These are phyloP conservation scores for Apiotrichum gamsii DNA, from an alignment of 1,284 basidiomycete genomes.

Conservation along the genomic window DNA sequence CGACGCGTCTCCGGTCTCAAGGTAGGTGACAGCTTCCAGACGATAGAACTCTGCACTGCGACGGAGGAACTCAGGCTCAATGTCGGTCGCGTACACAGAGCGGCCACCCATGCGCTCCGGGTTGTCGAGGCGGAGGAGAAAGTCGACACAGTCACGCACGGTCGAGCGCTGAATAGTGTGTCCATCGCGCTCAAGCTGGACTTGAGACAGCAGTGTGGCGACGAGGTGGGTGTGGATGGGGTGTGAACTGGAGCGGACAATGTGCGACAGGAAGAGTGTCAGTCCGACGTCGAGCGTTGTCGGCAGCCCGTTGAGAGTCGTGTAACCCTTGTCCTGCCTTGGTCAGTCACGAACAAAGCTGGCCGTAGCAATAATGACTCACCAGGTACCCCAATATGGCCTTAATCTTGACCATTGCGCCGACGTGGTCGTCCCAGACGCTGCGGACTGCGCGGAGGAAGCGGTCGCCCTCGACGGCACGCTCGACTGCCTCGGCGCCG, in stretches of 20 bases:
- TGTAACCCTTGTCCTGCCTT: slow-evolving; percentile 83
- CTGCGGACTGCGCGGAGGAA: slow-evolving; percentile 75
- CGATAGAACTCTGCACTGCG: slow-evolving; percentile 77
- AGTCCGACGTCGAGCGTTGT: slow-evolving; percentile 78
- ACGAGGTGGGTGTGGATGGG: slow-evolving; percentile 81
- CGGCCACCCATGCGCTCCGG: slow-evolving; percentile 46
- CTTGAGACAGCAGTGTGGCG: slow-evolving; percentile 73
- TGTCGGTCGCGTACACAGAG: slow-evolving; percentile 74
- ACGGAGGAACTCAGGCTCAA: slow-evolving; percentile 75
- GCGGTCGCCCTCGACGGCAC: slow-evolving; percentile 64
- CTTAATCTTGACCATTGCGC: slow-evolving; percentile 80
- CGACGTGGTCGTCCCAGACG: slow-evolving; percentile 92
- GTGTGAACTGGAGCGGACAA: slow-evolving; percentile 57
- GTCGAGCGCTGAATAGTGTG: slow-evolving; percentile 85
- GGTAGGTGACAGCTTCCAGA: slow-evolving; percentile 63
- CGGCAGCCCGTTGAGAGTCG: slow-evolving; percentile 63
- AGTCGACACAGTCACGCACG: slow-evolving; percentile 82
- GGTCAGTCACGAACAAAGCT: background rate
- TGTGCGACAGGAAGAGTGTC: slow-evolving; percentile 75
- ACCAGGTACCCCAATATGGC: slow-evolving; percentile 97
- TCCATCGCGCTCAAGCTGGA: slow-evolving; percentile 87
- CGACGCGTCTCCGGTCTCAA: slow-evolving; percentile 70
- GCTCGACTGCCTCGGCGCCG: slow-evolving; percentile 40
- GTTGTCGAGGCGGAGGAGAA: slow-evolving; percentile 55
- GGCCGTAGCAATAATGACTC: slow-evolving; percentile 34